Percentiles rank a stretch among this genome's conserved stretches.
These are phyloP conservation scores for Boletus eberwhitei DNA, from an alignment of 768 basidiomycete species.

Conservation along the genomic window DNA sequence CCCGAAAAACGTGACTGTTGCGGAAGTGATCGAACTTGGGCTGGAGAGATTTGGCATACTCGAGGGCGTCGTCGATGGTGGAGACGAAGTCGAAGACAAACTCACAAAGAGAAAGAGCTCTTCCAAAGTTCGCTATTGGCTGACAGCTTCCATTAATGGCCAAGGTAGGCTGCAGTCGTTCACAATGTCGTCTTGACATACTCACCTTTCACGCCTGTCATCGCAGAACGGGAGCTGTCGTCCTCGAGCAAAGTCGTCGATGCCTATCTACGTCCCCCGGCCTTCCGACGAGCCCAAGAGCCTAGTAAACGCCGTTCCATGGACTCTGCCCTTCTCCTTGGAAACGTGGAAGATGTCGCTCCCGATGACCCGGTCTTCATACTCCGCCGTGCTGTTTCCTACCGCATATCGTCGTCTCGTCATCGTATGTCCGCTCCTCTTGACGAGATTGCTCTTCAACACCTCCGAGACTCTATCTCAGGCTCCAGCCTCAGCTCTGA, in stretches of 20 bases:
- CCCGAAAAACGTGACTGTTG: conserved; percentile 92
- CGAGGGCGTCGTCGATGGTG: conserved; percentile 98
- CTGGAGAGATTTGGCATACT: conserved; percentile 92
- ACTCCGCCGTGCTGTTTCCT: conserved; percentile 76
- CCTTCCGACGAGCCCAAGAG: conserved; percentile 57
- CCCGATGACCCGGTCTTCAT: conserved; percentile 88
- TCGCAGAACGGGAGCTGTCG: conserved; percentile 69
- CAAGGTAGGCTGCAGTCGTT: conserved; percentile 49
- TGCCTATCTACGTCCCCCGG: conserved; percentile 72
- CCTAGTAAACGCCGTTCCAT: conserved; percentile 79
- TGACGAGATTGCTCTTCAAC: conserved; percentile 78
- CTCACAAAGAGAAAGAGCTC: conserved; percentile 75
- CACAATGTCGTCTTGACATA: background rate
- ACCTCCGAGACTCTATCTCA: conserved; percentile 60
- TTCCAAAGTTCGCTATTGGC: conserved; percentile 76
- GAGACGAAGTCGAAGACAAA: conserved; percentile 97
- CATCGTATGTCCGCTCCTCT: conserved; percentile 72
- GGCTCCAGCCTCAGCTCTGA: conserved; percentile 59
- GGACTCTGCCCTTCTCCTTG: conserved; percentile 72
- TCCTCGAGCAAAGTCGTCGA: conserved; percentile 85
- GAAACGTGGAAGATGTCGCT: conserved; percentile 68
- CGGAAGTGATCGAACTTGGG: conserved; percentile 91
- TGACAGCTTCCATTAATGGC: conserved; percentile 56
- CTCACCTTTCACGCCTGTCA: conserved; percentile 10
- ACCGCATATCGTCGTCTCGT: conserved; percentile 67